Percentiles rank a stretch among this genome's conserved stretches.
Conservation (phyloP, 257 asterid species). For the Fraxinus cuspidata region DNA sequence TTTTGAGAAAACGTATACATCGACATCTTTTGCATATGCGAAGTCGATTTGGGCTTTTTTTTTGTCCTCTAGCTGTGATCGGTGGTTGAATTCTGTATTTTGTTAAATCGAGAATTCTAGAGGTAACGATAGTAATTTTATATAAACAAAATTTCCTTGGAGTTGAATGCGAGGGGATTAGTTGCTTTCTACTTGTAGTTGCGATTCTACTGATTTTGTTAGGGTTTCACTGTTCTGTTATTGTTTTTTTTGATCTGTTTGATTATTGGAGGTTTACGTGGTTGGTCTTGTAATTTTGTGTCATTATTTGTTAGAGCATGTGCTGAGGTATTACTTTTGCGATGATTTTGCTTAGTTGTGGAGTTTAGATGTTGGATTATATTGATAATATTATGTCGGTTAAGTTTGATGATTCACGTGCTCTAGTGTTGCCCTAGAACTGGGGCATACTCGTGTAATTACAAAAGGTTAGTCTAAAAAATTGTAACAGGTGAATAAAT, state of each 20-base stretch:
- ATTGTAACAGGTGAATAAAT: not conserved
- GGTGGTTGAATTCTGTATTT: not conserved
- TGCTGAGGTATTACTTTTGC: not conserved
- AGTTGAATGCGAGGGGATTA: constrained; percentile 4
- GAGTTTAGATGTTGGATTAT: not conserved
- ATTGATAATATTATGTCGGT: not conserved
- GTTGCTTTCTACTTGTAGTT: not conserved
- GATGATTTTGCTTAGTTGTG: not conserved
- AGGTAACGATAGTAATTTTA: not conserved
- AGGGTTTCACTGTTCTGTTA: not conserved
- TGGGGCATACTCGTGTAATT: not conserved
- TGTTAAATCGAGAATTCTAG: not conserved
- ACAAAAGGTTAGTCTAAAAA: not conserved
- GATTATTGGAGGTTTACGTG: not conserved
- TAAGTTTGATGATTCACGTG: not conserved
- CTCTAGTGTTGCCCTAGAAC: not conserved
- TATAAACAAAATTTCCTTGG: not conserved
- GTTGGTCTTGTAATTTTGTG: not conserved
- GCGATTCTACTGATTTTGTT: not conserved
- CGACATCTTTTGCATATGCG: not conserved
- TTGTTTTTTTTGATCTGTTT: not conserved
- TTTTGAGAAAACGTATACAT: not conserved
- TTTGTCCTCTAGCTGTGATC: not conserved
- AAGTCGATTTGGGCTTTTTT: not conserved
- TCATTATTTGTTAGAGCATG: not conserved